Percentiles rank a stretch among this genome's conserved stretches.
phyloP scores from a whole-genome alignment of 768 basidiomycete genomes.

The Lenzites betulinus region DNA sequence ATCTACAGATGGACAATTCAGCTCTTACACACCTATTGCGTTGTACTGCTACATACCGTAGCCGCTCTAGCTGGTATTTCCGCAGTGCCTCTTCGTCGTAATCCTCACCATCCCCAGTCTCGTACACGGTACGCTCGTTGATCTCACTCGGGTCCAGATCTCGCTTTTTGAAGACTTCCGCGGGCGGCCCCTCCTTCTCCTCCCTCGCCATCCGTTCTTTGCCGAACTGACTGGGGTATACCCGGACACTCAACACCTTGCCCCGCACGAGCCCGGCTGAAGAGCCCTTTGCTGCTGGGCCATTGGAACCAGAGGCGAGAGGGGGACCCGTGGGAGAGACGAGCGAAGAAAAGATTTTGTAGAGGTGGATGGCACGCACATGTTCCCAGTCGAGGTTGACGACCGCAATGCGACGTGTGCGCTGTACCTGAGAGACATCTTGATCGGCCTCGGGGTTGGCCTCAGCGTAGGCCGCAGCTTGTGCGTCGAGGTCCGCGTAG shows the following conservation, averaged over 20 bases:
- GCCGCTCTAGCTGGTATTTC: constrained; percentile 89
- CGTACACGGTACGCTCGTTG: constrained; percentile 63
- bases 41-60: constrained; percentile 59
- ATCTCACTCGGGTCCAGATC: constrained; percentile 54
- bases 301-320: constrained; percentile 23
- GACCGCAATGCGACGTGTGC: constrained; percentile 76
- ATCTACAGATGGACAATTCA: constrained; percentile 52
- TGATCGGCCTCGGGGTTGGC: constrained; percentile 44
- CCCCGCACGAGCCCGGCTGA: constrained; percentile 52
- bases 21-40: background rate
- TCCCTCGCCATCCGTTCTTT: constrained; percentile 83
- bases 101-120: constrained; percentile 70
- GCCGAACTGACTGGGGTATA: constrained; percentile 95
- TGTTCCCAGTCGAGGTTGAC: constrained; percentile 99
- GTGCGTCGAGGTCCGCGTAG: constrained; percentile 71
- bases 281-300: constrained; percentile 17
- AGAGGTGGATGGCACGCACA: constrained; percentile 85
- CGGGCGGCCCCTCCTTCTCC: constrained; percentile 88
- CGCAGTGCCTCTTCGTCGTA: constrained; percentile 88
- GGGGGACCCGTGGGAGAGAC: constrained; percentile 56
- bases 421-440: constrained; percentile 38
- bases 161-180: constrained; percentile 73
- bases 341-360: constrained; percentile 89
- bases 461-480: constrained; percentile 63
- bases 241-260: constrained; percentile 70